Evolutionary conservation across 208 protist species (phyloP).

Genomic region (Wallacemonas collosoma): DNA sequence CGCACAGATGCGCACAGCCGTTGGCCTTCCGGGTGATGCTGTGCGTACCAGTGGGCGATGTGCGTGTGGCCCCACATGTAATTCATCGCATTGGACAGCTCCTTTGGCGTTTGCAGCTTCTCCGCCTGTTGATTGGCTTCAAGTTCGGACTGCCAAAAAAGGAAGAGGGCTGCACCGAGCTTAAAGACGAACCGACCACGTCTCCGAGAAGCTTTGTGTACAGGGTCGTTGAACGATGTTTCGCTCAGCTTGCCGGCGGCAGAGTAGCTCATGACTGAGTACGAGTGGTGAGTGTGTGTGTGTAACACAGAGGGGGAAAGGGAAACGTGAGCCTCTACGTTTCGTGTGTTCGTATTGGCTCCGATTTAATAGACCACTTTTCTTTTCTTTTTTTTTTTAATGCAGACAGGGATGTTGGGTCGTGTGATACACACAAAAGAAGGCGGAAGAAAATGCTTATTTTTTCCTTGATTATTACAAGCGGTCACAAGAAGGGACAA

Average conservation of each 20-base stretch:
- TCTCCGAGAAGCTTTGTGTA: slow-evolving; percentile 22
- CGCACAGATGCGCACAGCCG: background rate
- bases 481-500: no score
- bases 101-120: slow-evolving; percentile 13
- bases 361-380: no score
- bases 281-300: no score
- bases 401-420: no score
- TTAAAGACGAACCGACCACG: slow-evolving; percentile 53
- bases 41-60: slow-evolving; percentile 30
- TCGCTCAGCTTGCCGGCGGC: background rate
- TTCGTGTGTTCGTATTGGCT: no score
- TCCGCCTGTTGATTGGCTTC: background rate
- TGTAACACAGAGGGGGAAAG: background rate
- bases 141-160: slow-evolving; percentile 23
- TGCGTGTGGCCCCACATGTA: slow-evolving; percentile 30
- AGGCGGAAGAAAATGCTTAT: no score
- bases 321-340: background rate
- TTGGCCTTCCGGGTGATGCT: slow-evolving; percentile 2
- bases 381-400: no score
- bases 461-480: no score
- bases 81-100: slow-evolving; percentile 25
- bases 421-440: no score
- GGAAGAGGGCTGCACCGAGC: slow-evolving; percentile 41
- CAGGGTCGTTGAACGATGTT: background rate
- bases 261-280: background rate